A percentile compares a stretch with the other conserved stretches of the same genome.
phyloP scores from a whole-genome alignment of 495 filamentous ascomycete genomes.

The Pseudotulostoma volvatum region DNA sequence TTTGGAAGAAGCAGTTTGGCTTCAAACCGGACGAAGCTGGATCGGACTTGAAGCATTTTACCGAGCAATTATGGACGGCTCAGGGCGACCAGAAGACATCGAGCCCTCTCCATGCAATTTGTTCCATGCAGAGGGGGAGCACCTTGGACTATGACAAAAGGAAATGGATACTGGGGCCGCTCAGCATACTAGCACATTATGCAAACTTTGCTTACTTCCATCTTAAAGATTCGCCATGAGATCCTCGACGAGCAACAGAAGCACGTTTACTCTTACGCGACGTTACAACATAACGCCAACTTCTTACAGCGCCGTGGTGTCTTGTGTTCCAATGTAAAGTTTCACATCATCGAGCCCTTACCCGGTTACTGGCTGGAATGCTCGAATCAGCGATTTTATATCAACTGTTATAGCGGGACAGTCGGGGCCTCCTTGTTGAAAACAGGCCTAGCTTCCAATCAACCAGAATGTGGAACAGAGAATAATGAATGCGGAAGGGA shows the following conservation, averaged over 20 bases:
- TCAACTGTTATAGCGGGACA: background rate
- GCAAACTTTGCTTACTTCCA: background rate
- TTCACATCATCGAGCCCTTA: too few relatives aligned
- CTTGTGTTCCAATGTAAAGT: too few relatives aligned
- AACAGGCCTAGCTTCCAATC: background rate
- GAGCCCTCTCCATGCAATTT: background rate
- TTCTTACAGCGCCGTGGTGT: too few relatives aligned
- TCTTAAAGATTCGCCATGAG: background rate
- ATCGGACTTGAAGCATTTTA: too few relatives aligned
- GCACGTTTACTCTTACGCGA: too few relatives aligned
- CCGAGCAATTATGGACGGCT: background rate
- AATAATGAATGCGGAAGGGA: background rate
- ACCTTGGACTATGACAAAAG: background rate
- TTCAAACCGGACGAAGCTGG: background rate
- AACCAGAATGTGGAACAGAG: background rate
- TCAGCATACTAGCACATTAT: background rate
- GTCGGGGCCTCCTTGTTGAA: background rate
- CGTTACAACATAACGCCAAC: too few relatives aligned
- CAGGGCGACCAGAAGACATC: background rate
- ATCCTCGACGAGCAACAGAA: background rate
- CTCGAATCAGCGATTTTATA: too few relatives aligned
- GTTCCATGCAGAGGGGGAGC: too few relatives aligned
- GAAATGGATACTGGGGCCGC: background rate
- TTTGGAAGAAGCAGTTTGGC: background rate
- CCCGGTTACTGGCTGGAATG: too few relatives aligned